Conservation (phyloP, 768 basidiomycete genomes). For the Amanita muscaria region DNA sequence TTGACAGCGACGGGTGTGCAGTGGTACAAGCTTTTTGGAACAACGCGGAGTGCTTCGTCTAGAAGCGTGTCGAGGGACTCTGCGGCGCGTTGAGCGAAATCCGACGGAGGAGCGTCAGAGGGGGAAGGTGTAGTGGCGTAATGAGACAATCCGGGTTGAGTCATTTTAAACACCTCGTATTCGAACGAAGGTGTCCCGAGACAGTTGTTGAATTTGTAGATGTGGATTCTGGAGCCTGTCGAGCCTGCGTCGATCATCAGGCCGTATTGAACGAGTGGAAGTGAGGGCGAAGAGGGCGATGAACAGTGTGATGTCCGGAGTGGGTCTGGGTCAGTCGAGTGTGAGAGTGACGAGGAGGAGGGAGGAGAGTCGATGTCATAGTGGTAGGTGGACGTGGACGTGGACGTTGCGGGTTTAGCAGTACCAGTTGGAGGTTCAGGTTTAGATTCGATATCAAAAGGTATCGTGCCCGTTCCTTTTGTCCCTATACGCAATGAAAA, state of each 20-base stretch:
- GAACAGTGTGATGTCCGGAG: constrained; percentile 66
- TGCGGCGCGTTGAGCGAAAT: constrained; percentile 65
- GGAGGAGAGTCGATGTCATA: too few relatives aligned
- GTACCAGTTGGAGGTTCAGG: too few relatives aligned
- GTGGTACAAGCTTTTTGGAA: constrained; percentile 55
- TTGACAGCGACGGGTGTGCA: constrained; percentile 91
- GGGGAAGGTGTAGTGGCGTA: constrained; percentile 55
- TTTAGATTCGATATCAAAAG: too few relatives aligned
- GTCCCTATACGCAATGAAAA: too few relatives aligned
- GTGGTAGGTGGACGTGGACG: too few relatives aligned
- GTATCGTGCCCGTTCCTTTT: too few relatives aligned
- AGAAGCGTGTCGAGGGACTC: constrained; percentile 70
- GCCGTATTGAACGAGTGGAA: constrained; percentile 78
- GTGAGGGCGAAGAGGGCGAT: constrained; percentile 35
- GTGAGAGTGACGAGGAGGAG: constrained; percentile 35
- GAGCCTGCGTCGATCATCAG: constrained; percentile 99
- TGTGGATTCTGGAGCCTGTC: constrained; percentile 93
- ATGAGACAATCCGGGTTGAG: constrained; percentile 68
- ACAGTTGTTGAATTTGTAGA: constrained; percentile 98
- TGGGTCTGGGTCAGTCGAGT: constrained; percentile 68
- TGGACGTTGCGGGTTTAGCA: too few relatives aligned
- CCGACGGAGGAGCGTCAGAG: too few relatives aligned
- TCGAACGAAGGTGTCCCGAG: constrained; percentile 68
- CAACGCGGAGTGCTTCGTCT: constrained; percentile 69
- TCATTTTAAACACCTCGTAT: constrained; percentile 87